Evolutionary conservation across 306 rosid species (phyloP).

Genomic region (Arachis stenosperma): DNA sequence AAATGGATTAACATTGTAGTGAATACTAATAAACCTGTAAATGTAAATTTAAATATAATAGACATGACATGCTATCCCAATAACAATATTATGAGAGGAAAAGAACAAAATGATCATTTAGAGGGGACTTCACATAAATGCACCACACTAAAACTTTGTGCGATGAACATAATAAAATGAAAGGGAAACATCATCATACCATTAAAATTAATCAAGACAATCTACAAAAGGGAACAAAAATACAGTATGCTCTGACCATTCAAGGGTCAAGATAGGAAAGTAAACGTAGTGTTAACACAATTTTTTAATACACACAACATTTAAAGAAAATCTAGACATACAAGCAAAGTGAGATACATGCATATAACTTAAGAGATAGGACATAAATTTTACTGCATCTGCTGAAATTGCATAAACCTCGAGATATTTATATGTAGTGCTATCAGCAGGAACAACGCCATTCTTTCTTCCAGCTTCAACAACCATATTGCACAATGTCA

Average conservation of each 20-base stretch:
- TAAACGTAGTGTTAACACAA: neutral
- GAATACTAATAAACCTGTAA: neutral
- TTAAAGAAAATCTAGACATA: neutral
- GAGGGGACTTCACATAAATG: neutral
- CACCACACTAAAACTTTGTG: slow-evolving; percentile 8
- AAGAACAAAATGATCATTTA: neutral
- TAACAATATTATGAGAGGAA: neutral
- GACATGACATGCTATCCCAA: neutral
- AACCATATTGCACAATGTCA: slow-evolving; percentile 96
- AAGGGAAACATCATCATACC: neutral
- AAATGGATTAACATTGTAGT: slow-evolving; percentile 12
- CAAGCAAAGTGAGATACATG: slow-evolving; percentile 1
- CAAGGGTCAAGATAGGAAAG: neutral
- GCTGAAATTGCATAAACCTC: slow-evolving; percentile 60
- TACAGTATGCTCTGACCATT: neutral
- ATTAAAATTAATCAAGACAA: slow-evolving; percentile 11
- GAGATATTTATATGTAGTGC: slow-evolving; percentile 82
- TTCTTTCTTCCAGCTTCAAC: slow-evolving; percentile 96
- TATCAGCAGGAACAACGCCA: slow-evolving; percentile 83
- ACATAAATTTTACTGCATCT: slow-evolving; percentile 29
- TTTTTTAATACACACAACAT: neutral
- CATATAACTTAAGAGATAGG: slow-evolving; percentile 1
- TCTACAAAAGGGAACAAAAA: neutral
- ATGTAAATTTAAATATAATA: neutral
- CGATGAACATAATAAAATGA: slow-evolving; percentile 12